A percentile compares a stretch with the other conserved stretches of the same genome.
These are phyloP conservation scores for Phytophthora podocarpi DNA, from an alignment of 352 stramenopile species.

Conservation along the genomic window DNA sequence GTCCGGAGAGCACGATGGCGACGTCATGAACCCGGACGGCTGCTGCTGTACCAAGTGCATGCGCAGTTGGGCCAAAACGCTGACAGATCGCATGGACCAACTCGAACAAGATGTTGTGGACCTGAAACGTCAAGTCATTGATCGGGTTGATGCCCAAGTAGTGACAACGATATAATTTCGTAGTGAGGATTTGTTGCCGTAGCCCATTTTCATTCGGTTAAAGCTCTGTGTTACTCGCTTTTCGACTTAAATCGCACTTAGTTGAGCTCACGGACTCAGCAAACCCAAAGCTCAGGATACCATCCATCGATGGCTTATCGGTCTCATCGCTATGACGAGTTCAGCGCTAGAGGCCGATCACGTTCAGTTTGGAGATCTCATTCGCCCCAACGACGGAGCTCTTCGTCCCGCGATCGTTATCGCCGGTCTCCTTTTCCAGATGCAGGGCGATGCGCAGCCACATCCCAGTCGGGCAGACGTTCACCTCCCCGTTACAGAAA, in stretches of 20 bases:
- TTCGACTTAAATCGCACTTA: conserved; percentile 34
- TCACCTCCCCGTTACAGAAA: conserved; percentile 10
- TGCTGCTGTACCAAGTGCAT: conserved; percentile 39
- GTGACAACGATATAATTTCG: not conserved
- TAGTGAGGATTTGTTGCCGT: too few species aligned
- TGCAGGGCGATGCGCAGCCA: not conserved
- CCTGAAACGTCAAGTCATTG: conserved; percentile 20
- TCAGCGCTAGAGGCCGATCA: not conserved
- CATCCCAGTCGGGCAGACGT: conserved; percentile 16
- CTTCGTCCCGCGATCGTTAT: not conserved
- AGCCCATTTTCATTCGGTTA: too few species aligned
- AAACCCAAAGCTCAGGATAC: too few species aligned
- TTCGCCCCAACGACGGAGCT: not conserved
- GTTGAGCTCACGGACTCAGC: not conserved
- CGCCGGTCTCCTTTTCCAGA: conserved; percentile 2
- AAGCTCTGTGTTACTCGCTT: too few species aligned
- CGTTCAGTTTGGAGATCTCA: not conserved
- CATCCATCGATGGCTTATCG: conserved; percentile 14
- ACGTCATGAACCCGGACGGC: conserved; percentile 28
- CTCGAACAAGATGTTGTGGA: conserved; percentile 31
- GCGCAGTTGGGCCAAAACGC: conserved; percentile 31
- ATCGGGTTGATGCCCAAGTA: too few species aligned
- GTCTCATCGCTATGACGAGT: conserved; percentile 13
- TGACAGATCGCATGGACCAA: conserved; percentile 33
- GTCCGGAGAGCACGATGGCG: conserved; percentile 23